These are phyloP conservation scores for Penicillium coffeae DNA, from an alignment of 495 filamentous ascomycete species.

Conservation along the genomic window DNA sequence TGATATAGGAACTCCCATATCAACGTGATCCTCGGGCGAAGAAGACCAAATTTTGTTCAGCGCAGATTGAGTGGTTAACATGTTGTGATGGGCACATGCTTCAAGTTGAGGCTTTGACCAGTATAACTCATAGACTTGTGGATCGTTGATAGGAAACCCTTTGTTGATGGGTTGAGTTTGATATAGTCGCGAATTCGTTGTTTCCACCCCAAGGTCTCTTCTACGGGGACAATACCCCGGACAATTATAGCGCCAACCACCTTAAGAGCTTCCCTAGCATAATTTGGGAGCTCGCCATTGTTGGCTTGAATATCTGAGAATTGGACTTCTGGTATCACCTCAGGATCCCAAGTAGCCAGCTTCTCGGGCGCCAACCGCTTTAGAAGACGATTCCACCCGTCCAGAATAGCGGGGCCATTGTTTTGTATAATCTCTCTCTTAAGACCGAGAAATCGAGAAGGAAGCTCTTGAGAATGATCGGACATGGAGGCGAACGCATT, in stretches of 20 bases:
- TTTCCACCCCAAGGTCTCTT: conserved; percentile 47
- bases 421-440: conserved; percentile 7
- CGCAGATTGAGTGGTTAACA: conserved; percentile 57
- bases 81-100: conserved; percentile 60
- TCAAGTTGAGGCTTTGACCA: conserved; percentile 68
- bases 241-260: conserved; percentile 52
- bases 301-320: conserved; percentile 8
- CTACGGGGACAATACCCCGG: conserved; percentile 52
- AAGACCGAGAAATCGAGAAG: conserved; percentile 6
- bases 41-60: conserved; percentile 62
- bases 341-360: conserved; percentile 7
- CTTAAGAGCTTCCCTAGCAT: conserved; percentile 2
- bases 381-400: conserved; percentile 8
- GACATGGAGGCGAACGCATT: conserved; percentile 14
- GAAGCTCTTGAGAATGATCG: conserved; percentile 4
- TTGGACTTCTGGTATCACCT: conserved; percentile 8
- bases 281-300: not conserved
- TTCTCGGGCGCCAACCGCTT: conserved; percentile 5
- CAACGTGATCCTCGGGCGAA: conserved; percentile 32
- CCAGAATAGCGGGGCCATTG: conserved; percentile 6
- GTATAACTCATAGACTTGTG: conserved; percentile 74
- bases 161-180: conserved; percentile 31
- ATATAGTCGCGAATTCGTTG: not conserved
- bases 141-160: conserved; percentile 32
- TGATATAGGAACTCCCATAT: conserved; percentile 43